Evolutionary conservation across 768 basidiomycete genomes (phyloP), one percentile per base, ranked within the genome.

Genomic region (Lenzites betulinus): DNA sequence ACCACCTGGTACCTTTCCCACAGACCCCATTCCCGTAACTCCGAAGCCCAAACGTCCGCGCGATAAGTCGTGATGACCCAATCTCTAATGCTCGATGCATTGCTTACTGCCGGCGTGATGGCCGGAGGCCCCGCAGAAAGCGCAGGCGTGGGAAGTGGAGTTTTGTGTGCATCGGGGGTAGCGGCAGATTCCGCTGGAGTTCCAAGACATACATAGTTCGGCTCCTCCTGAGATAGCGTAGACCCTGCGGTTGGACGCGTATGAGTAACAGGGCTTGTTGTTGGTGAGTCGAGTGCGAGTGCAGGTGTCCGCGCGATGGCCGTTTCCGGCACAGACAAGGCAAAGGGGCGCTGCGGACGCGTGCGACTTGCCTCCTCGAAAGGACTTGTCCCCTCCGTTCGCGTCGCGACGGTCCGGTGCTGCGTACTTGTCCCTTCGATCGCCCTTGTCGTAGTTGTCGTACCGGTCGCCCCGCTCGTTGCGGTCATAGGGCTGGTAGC

Each of bases 81-180:
- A 18, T 43, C 42, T 22, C 22, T 43, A 43, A 43, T 43, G 42
- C 35, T 36, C 35, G 53, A 62, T 4, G 42, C 60, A 62, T 28
- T 33, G 54, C 49, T 51, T 57, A 57, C 49, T 51, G 25, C 35
- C 55, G 42, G 54, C 49, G 44, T 50, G 54, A 57, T 62, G 60
- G 22, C n/a, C 35, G 15, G 54, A 11, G 60, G 60, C 33, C 36
- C 60, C 49, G 50, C 60, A 62, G 60, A 62, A 57, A 22, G 60
- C 57, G 28, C 60, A 62, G 41, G 26, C 22, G 46, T 62, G 60
- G 3, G 9, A 28, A 2, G 49, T 35, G 1, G 33, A 7, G 1
- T 26, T 42, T 1, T 18, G 6, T 6, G 28, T 18, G 35, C 54
- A 57, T 7, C 23, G 25, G n/a, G n/a, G 1, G 28, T 22, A 8